phyloP scores from a whole-genome alignment of 768 basidiomycete genomes.

The Tulasnella calospora region DNA sequence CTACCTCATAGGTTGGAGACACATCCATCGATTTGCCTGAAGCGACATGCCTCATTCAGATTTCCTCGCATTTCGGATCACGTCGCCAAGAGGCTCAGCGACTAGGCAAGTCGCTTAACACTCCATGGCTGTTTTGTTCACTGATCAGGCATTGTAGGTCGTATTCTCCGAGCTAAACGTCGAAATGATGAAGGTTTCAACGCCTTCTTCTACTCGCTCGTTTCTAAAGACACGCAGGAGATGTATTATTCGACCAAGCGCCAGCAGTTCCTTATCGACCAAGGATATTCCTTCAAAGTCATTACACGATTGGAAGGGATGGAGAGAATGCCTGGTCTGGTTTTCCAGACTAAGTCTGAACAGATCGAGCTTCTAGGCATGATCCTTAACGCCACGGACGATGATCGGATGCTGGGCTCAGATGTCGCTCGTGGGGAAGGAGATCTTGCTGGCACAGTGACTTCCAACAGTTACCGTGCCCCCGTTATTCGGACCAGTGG shows the following conservation, averaged over 20 bases:
- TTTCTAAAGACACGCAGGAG: conserved; percentile 98
- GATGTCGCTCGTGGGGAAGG: conserved; percentile 73
- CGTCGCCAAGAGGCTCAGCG: conserved; percentile 97
- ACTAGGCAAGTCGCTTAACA: conserved; percentile 36
- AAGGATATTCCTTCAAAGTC: conserved; percentile 99
- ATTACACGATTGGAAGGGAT: conserved; percentile 96
- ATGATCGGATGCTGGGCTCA: conserved; percentile 78
- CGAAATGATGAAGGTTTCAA: conserved; percentile 99
- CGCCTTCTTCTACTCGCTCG: conserved; percentile 98
- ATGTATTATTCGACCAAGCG: conserved; percentile 99
- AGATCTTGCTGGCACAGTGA: conserved; percentile 74
- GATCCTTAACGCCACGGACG: conserved; percentile 86
- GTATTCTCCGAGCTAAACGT: conserved; percentile 93
- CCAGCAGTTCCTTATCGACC: conserved; percentile 97
- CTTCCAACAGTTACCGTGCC: conserved; percentile 29
- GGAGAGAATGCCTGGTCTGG: conserved; percentile 76
- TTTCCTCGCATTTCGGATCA: conserved; percentile 98
- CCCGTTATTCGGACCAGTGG: conserved; percentile 72
- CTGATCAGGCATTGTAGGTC: conserved; percentile 48
- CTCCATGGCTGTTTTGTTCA: conserved; percentile 44
- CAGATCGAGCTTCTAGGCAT: conserved; percentile 96
- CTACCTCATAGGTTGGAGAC: conserved; percentile 72
- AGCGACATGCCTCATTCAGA: conserved; percentile 98
- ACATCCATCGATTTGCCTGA: conserved; percentile 98
- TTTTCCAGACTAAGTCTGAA: conserved; percentile 85